These are phyloP conservation scores for Neurospora sp. DNA, from an alignment of 2,329 filamentous ascomycete genomes.

Conservation along the genomic window DNA sequence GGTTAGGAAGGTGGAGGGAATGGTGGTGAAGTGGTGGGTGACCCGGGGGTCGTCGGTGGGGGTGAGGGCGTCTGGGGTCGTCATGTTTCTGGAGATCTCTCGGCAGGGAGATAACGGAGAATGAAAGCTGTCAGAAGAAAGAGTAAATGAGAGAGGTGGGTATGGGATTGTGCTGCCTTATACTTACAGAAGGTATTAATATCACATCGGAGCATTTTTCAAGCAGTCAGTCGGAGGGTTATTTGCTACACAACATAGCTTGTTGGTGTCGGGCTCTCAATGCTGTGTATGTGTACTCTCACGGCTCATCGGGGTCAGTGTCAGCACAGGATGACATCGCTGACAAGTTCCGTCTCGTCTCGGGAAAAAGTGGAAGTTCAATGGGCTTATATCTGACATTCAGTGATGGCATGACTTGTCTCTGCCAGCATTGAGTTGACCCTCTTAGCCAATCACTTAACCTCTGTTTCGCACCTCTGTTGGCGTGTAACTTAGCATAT, in stretches of 20 bases:
- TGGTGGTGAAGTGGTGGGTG: slow-evolving; percentile 42
- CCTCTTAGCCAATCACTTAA: neutral
- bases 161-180: neutral
- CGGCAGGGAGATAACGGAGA: neutral
- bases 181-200: neutral
- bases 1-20: slow-evolving; percentile 54
- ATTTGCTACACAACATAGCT: neutral
- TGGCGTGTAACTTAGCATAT: neutral
- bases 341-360: neutral
- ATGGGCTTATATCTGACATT: neutral
- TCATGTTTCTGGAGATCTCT: neutral
- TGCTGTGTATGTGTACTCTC: neutral
- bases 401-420: neutral
- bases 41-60: slow-evolving; percentile 61
- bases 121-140: neutral
- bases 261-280: neutral
- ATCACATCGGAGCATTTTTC: neutral
- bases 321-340: neutral
- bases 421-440: neutral
- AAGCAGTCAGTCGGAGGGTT: neutral
- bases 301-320: neutral
- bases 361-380: neutral
- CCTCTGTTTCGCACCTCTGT: neutral
- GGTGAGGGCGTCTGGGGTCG: slow-evolving; percentile 51
- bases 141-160: neutral